Base-by-base conservation (phyloP, 2,329 filamentous ascomycete species). In the Curvularia hawaiiensis region DNA sequence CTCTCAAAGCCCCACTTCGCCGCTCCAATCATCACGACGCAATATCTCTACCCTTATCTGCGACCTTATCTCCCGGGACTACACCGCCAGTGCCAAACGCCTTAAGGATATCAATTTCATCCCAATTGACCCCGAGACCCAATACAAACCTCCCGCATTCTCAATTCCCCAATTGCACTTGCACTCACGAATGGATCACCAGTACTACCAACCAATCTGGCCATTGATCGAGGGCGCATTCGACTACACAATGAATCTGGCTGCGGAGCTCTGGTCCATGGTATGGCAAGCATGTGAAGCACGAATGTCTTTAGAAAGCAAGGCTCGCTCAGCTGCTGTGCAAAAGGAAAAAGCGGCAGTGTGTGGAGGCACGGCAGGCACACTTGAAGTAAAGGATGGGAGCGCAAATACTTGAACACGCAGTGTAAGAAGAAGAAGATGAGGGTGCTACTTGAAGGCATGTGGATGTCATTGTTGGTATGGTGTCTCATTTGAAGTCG, bases 201-300 rank as follows among this genome's bases (percentile, higher is more conserved):
- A 66, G 12, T 22, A 62, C 35, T 50, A 64, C 39, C 63, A 66
- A 44, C 63, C 61, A 1, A 58, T 62, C 7, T 64, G 61, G 63
- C 63, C 63, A 1, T 55, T 66, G 50, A 24, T 66, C 9, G 59
- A 66, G 30, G 63, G 63, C 40, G 54, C 61, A 12, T 57, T 57
- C 11, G 60, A 64, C 16, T 62, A 64, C 31, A 57, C 50, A 3
- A 55, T 62, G 47, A 64, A 66, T 20, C 8, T 66, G 4, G 55
- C 53, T 12, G 58, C 58, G 16, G 63, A 66, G 14, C 51, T 50
- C 2, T 66, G 61, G 63, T 26, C 41, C 0, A 64, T 66, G 61
- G 51, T 64, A 8, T 64, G 61, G 58, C 58, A 20, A 41, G 24
- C 51, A 22, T 11, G 9, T 10, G 41, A 50, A 18, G 30, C 35